Percentiles rank a stretch among this genome's conserved stretches.
phyloP scores from a whole-genome alignment of 257 asterid genomes.

The Lithospermum erythrorhizon region DNA sequence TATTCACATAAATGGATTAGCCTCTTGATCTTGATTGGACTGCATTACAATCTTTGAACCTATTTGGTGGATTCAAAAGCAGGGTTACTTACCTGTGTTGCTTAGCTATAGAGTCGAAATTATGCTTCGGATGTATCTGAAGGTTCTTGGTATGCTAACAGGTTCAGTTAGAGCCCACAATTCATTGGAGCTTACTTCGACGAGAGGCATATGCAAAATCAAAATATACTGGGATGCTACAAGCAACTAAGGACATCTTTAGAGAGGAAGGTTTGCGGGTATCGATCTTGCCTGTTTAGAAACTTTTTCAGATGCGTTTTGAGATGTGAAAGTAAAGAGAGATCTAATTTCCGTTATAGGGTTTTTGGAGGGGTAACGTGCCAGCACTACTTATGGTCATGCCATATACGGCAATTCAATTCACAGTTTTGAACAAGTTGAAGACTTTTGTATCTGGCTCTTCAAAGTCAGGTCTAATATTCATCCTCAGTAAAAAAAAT shows the following conservation, averaged over 20 bases:
- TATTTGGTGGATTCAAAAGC: too few relatives aligned
- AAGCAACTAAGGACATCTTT: conserved; percentile 81
- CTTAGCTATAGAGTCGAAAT: too few relatives aligned
- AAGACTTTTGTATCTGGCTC: conserved; percentile 83
- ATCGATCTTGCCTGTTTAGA: conserved; percentile 3
- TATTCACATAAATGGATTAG: too few relatives aligned
- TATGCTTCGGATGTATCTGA: too few relatives aligned
- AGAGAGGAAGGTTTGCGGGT: conserved; percentile 95
- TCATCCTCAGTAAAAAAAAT: conserved; percentile 3
- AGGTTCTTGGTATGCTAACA: conserved; percentile 9
- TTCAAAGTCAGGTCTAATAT: conserved; percentile 58
- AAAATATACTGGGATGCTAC: conserved; percentile 78
- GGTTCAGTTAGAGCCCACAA: conserved; percentile 96
- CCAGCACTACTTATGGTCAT: conserved; percentile 94
- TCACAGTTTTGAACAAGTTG: conserved; percentile 64
- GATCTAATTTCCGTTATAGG: conserved; percentile 29
- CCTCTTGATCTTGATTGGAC: too few relatives aligned
- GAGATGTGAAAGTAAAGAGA: not conserved
- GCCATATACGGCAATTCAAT: conserved; percentile 95
- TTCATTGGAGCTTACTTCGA: conserved; percentile 66
- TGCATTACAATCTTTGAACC: too few relatives aligned
- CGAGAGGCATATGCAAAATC: conserved; percentile 40
- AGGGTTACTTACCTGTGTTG: too few relatives aligned
- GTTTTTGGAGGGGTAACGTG: conserved; percentile 96
- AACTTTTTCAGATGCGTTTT: not conserved